A percentile compares a stretch with the other conserved stretches of the same genome.
phyloP scores from a whole-genome alignment of 2,329 filamentous ascomycete species.

The Didymella pinodella region DNA sequence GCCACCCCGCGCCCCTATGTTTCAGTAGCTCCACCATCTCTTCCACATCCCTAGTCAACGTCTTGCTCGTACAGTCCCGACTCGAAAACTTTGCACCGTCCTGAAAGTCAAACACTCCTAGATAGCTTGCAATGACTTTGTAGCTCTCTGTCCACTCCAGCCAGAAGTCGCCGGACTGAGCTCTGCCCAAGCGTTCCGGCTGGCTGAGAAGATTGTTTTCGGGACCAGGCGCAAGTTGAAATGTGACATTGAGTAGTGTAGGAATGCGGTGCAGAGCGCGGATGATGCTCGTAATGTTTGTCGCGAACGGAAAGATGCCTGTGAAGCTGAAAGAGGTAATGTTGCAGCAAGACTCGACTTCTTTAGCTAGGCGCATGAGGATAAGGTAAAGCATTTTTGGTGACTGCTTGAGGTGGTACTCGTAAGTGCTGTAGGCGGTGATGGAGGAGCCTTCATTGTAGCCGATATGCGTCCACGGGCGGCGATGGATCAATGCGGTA shows the following conservation, averaged over 20 bases:
- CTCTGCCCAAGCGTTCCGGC: constrained; percentile 50
- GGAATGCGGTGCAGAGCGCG: constrained; percentile 38
- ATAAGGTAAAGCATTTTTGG: constrained; percentile 68
- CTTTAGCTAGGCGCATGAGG: constrained; percentile 39
- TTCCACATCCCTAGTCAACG: constrained; percentile 33
- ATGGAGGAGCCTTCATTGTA: constrained; percentile 80
- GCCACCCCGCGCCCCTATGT: constrained; percentile 37
- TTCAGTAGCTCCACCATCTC: constrained; percentile 35
- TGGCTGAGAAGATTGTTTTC: constrained; percentile 52
- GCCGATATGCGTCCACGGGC: constrained; percentile 69
- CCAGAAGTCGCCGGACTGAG: constrained; percentile 54
- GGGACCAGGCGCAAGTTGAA: constrained; percentile 54
- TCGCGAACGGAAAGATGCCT: constrained; percentile 71
- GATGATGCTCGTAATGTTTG: constrained; percentile 59
- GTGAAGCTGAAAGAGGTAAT: constrained; percentile 65
- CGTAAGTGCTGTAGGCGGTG: constrained; percentile 73
- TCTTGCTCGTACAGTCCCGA: constrained; percentile 32
- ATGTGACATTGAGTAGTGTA: constrained; percentile 45
- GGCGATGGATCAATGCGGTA: constrained; percentile 61
- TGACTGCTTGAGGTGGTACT: constrained; percentile 72
- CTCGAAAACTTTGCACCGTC: constrained; percentile 36
- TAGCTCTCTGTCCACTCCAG: constrained; percentile 47
- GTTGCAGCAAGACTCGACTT: constrained; percentile 38
- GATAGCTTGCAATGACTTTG: constrained; percentile 33
- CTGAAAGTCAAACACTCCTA: constrained; percentile 33